Conservation (phyloP, 1,284 basidiomycete species). For the Ustilago loliicola region DNA sequence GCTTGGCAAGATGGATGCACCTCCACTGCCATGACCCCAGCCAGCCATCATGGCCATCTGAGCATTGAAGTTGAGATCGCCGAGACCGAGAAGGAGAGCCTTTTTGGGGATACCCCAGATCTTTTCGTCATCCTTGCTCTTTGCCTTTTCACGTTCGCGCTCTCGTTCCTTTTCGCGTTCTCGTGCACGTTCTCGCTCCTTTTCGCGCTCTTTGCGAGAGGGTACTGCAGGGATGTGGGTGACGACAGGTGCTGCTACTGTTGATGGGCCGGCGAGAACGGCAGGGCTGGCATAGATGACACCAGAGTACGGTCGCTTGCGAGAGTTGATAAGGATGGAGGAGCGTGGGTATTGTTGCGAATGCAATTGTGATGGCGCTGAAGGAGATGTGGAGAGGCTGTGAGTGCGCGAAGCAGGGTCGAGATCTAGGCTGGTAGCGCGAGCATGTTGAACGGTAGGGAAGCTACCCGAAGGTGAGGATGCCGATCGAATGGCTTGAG, state of each 20-base stretch:
- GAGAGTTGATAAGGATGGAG: slow-evolving; percentile 53
- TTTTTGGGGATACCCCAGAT: slow-evolving; percentile 67
- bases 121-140: slow-evolving; percentile 55
- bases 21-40: slow-evolving; percentile 62
- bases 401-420: slow-evolving; percentile 15
- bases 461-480: slow-evolving; percentile 35
- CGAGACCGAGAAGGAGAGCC: slow-evolving; percentile 61
- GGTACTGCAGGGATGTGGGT: slow-evolving; percentile 52
- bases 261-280: slow-evolving; percentile 2
- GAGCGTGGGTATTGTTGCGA: slow-evolving; percentile 32
- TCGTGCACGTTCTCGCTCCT: slow-evolving; percentile 47
- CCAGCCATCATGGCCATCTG: slow-evolving; percentile 65
- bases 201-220: slow-evolving; percentile 49
- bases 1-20: slow-evolving; percentile 37
- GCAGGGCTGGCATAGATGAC: slow-evolving; percentile 36
- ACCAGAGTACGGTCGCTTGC: slow-evolving; percentile 42
- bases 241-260: slow-evolving; percentile 45
- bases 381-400: slow-evolving; percentile 29
- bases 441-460: slow-evolving; percentile 26
- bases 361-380: slow-evolving; percentile 15
- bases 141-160: slow-evolving; percentile 42
- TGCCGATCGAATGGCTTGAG: slow-evolving; percentile 33
- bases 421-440: slow-evolving; percentile 41
- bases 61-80: slow-evolving; percentile 64
- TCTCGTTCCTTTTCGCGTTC: slow-evolving; percentile 52